Percentiles rank a stretch among this genome's conserved stretches.
Conservation (phyloP, 306 rosid genomes). For the Gleditsia sinensis region DNA sequence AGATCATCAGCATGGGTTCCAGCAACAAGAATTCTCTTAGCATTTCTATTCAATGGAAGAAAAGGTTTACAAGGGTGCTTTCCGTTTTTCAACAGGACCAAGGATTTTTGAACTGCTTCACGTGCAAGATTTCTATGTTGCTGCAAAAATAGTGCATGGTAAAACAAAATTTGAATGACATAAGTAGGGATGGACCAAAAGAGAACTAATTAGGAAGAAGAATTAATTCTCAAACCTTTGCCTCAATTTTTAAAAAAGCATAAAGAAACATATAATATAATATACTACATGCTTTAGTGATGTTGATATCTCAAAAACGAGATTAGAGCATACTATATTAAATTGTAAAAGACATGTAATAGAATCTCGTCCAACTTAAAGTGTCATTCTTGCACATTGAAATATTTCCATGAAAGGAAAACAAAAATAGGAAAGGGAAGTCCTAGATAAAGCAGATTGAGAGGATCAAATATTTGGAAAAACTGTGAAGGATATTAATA, state of each 20-base stretch:
- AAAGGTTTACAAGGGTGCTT: constrained; percentile 61
- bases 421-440: neutral
- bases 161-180: constrained; percentile 2
- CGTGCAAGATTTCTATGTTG: constrained; percentile 81
- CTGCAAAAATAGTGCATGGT: constrained; percentile 43
- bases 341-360: neutral
- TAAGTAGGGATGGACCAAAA: neutral
- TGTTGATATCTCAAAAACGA: constrained; percentile 1
- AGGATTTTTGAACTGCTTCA: constrained; percentile 82
- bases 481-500: neutral
- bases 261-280: neutral
- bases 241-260: neutral
- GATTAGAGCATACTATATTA: neutral
- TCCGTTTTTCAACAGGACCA: constrained; percentile 89
- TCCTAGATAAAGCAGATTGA: neutral
- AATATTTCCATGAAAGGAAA: neutral
- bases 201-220: neutral
- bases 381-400: neutral
- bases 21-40: constrained; percentile 70
- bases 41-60: constrained; percentile 74
- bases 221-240: neutral
- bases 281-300: neutral
- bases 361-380: neutral
- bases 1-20: constrained; percentile 88
- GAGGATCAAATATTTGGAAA: neutral